Percentiles rank a stretch among this genome's conserved stretches.
Conservation (phyloP, 1,139 yeast genomes). For the Lodderomyces oxycetoniae region DNA sequence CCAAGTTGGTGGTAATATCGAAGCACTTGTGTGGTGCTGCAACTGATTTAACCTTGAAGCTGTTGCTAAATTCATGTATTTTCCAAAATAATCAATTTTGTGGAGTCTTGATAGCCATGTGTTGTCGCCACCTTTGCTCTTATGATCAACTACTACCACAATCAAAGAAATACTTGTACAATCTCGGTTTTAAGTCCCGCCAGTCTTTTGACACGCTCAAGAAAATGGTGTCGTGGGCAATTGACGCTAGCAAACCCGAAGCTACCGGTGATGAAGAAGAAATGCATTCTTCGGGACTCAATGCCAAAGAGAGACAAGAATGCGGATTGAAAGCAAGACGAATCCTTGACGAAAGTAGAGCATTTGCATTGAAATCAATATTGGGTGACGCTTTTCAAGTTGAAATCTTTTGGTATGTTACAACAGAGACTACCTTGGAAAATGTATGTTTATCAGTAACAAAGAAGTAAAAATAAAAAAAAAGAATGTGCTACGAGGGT, state of each 20-base stretch:
- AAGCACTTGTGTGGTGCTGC: conserved; percentile 94
- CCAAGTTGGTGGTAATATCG: conserved; percentile 50
- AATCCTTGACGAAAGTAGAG: conserved; percentile 55
- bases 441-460: conserved; percentile 51
- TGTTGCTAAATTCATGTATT: conserved; percentile 47
- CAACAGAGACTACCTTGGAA: conserved; percentile 57
- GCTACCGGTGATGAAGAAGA: conserved; percentile 13
- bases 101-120: conserved; percentile 83
- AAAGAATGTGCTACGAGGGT: conserved; percentile 45
- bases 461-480: too few species aligned
- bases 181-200: conserved; percentile 25
- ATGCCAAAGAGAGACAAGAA: conserved; percentile 42
- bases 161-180: conserved; percentile 39
- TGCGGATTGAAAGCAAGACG: conserved; percentile 68
- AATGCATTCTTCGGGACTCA: conserved; percentile 42
- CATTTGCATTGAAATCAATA: conserved; percentile 38
- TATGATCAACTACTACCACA: conserved; percentile 48
- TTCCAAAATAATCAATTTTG: conserved; percentile 21
- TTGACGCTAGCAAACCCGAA: conserved; percentile 21
- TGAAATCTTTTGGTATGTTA: conserved; percentile 56
- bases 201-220: conserved; percentile 51
- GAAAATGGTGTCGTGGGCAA: conserved; percentile 83
- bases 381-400: conserved; percentile 32
- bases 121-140: conserved; percentile 84
- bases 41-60: conserved; percentile 75